Conservation (phyloP, 1,284 basidiomycete genomes). For the Puccinia polysora region DNA sequence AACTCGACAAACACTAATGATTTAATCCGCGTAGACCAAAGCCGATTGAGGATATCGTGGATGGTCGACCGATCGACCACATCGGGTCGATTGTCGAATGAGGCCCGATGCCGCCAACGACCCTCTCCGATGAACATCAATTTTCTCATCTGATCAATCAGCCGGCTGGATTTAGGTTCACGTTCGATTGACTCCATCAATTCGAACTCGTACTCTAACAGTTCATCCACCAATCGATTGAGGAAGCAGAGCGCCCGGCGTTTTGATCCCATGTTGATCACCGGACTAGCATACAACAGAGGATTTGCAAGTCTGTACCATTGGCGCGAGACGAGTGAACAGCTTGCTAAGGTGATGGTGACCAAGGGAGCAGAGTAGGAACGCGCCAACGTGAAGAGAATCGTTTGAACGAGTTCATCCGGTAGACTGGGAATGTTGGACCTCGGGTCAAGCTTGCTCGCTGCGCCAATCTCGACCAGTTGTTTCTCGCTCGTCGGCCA, state of each 20-base stretch:
- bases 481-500: neutral
- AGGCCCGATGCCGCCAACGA: constrained; percentile 25
- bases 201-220: constrained; percentile 26
- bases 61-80: constrained; percentile 25
- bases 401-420: constrained; percentile 35
- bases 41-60: constrained; percentile 38
- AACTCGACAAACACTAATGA: constrained; percentile 40
- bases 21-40: constrained; percentile 31
- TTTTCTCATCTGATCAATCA: constrained; percentile 33
- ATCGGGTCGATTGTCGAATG: constrained; percentile 11
- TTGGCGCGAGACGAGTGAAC: constrained; percentile 11
- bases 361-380: neutral
- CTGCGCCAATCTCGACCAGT: neutral
- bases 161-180: neutral
- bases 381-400: neutral
- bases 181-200: constrained; percentile 19
- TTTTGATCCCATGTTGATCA: constrained; percentile 37
- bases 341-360: constrained; percentile 14
- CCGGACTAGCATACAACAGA: constrained; percentile 8
- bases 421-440: neutral
- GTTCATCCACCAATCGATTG: constrained; percentile 14
- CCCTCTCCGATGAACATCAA: constrained; percentile 34
- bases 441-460: neutral
- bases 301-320: constrained; percentile 19
- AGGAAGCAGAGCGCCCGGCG: constrained; percentile 8